A percentile compares a stretch with the other conserved stretches of the same genome.
Conservation (phyloP, 352 stramenopile species). For the Chrysophaeum taylorii region DNA sequence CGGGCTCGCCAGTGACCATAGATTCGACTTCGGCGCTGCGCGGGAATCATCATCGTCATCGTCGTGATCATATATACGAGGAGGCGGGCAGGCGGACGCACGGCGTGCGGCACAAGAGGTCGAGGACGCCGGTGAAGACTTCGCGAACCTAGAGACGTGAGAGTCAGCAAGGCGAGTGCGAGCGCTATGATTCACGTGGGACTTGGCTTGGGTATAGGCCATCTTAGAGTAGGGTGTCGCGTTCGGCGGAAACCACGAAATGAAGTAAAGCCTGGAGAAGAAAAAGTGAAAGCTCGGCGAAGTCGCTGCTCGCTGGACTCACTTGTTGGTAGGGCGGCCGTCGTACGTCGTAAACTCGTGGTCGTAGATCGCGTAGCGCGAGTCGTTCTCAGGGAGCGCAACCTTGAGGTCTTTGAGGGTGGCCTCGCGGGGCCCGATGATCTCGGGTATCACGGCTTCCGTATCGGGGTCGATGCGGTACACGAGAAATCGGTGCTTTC, state of each 20-base stretch:
- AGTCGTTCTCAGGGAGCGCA: conserved; percentile 61
- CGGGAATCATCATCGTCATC: too few relatives aligned
- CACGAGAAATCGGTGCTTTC: conserved; percentile 65
- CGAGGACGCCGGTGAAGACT: conserved; percentile 12
- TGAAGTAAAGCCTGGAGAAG: conserved; percentile 72
- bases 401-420: conserved; percentile 47
- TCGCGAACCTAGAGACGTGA: background rate
- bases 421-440: conserved; percentile 40
- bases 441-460: conserved; percentile 50
- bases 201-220: conserved; percentile 8
- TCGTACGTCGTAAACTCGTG: conserved; percentile 61
- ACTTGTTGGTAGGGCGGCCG: conserved; percentile 66
- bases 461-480: conserved; percentile 59
- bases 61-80: too few relatives aligned
- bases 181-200: background rate
- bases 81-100: too few relatives aligned
- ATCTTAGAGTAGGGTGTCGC: conserved; percentile 12
- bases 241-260: conserved; percentile 49
- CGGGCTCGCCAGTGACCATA: background rate
- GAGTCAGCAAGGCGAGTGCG: background rate
- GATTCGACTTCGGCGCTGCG: background rate
- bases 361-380: conserved; percentile 69
- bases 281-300: too few relatives aligned
- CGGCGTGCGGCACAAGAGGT: conserved; percentile 3
- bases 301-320: too few relatives aligned